Conservation (phyloP, 2,329 filamentous ascomycete species). For the Diaporthe caulivora region DNA sequence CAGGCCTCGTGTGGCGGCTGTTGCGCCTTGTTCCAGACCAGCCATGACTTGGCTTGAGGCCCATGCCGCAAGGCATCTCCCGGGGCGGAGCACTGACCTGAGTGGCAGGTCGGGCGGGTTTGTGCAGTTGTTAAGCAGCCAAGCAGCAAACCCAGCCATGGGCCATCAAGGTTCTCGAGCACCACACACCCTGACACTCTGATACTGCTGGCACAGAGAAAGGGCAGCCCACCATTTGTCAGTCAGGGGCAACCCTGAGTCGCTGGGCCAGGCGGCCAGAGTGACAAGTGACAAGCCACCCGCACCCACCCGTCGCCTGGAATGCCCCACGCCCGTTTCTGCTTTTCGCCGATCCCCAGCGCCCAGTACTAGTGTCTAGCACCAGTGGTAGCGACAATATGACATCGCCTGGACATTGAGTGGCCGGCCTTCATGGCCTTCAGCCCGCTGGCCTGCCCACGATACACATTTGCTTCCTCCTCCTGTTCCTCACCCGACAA, state of each 20-base stretch:
- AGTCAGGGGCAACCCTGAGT: constrained; percentile 31
- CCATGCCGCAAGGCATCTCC: constrained; percentile 3
- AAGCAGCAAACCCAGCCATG: no score
- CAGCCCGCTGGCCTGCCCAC: constrained; percentile 9
- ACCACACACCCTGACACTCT: no score
- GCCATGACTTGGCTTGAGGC: background rate
- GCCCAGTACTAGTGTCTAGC: no score
- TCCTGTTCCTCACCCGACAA: constrained; percentile 12
- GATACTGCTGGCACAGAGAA: no score
- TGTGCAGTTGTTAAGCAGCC: no score
- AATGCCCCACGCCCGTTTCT: background rate
- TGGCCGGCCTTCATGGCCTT: background rate
- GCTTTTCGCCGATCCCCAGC: constrained; percentile 21
- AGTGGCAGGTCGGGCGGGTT: no score
- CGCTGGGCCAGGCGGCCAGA: constrained; percentile 4
- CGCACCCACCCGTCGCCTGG: constrained; percentile 9
- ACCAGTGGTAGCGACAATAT: constrained; percentile 16
- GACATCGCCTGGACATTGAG: constrained; percentile 30
- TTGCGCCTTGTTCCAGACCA: constrained; percentile 8
- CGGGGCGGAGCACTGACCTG: constrained; percentile 19
- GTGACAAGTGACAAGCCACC: constrained; percentile 17
- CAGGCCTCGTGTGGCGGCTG: constrained; percentile 13
- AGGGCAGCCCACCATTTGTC: constrained; percentile 31
- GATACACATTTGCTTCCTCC: constrained; percentile 13
- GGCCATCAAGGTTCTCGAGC: constrained; percentile 15